These are phyloP conservation scores for Pythium dissotocum DNA, from an alignment of 352 stramenopile genomes.

Conservation along the genomic window DNA sequence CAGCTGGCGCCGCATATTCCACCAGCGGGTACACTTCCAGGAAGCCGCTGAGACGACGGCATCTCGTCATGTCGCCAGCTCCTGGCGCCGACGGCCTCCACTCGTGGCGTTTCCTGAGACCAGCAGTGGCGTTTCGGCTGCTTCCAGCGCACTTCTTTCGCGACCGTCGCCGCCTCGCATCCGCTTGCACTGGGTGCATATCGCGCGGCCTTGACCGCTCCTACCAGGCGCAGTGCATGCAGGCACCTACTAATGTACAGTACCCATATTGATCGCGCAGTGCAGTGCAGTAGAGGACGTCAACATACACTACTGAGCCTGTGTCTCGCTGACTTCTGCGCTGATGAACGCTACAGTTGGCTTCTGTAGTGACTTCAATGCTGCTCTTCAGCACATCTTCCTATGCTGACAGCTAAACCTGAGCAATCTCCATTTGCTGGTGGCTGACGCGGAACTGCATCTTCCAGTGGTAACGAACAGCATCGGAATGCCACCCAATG, in stretches of 20 bases:
- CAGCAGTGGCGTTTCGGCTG: neutral
- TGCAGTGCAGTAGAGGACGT: neutral
- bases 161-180: neutral
- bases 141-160: neutral
- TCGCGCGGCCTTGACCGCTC: neutral
- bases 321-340: neutral
- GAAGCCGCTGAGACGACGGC: neutral
- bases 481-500: neutral
- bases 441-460: neutral
- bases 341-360: neutral
- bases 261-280: neutral
- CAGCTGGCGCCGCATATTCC: neutral
- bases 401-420: neutral
- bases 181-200: neutral
- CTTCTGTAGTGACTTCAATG: neutral
- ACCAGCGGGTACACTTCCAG: conserved; percentile 1
- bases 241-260: neutral
- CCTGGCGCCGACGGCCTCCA: neutral
- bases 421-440: neutral
- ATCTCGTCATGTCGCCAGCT: neutral
- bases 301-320: neutral
- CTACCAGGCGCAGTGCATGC: neutral
- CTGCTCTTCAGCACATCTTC: neutral
- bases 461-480: neutral
- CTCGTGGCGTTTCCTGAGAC: neutral